Percentiles rank a stretch among this genome's conserved stretches.
Evolutionary conservation across 2,329 filamentous ascomycete species (phyloP).

Genomic region (Paramyrothecium sp.): DNA sequence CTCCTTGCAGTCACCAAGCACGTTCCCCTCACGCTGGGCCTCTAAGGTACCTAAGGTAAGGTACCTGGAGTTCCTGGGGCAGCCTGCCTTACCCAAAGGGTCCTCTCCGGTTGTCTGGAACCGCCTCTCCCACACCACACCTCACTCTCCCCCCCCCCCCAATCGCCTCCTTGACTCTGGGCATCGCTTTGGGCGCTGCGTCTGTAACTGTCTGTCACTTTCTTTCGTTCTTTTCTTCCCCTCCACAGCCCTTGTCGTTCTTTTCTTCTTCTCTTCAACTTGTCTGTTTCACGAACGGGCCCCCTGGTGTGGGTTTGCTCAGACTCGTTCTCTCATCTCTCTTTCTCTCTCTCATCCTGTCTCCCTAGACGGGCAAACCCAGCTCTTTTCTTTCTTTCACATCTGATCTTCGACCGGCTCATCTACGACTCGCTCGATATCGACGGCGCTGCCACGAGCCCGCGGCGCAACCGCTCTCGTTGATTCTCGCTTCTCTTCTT

Average conservation of each 20-base stretch:
- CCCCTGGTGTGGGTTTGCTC: background rate
- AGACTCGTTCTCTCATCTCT: background rate
- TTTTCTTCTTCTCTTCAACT: conserved; percentile 6
- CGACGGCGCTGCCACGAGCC: background rate
- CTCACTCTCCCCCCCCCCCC: too few species aligned
- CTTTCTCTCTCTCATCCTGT: background rate
- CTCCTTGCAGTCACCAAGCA: too few species aligned
- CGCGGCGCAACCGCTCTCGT: conserved; percentile 9
- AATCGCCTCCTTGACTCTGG: background rate
- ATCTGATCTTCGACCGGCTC: conserved; percentile 20
- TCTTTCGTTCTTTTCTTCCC: conserved; percentile 9
- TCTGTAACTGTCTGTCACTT: conserved; percentile 14
- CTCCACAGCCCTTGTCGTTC: conserved; percentile 7
- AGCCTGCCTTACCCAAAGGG: too few species aligned
- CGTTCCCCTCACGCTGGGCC: too few species aligned
- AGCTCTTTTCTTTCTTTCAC: conserved; percentile 2
- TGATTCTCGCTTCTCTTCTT: conserved; percentile 19
- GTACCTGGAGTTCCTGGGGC: too few species aligned
- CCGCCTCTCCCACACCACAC: too few species aligned
- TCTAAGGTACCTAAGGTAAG: too few species aligned
- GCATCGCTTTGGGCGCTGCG: conserved; percentile 11
- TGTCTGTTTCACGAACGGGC: conserved; percentile 9
- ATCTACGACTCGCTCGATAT: background rate
- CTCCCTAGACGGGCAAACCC: conserved; percentile 1
- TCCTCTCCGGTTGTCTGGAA: too few species aligned